Evolutionary conservation across 805 yeast species (phyloP).

Genomic region (Candida tallmaniae): DNA sequence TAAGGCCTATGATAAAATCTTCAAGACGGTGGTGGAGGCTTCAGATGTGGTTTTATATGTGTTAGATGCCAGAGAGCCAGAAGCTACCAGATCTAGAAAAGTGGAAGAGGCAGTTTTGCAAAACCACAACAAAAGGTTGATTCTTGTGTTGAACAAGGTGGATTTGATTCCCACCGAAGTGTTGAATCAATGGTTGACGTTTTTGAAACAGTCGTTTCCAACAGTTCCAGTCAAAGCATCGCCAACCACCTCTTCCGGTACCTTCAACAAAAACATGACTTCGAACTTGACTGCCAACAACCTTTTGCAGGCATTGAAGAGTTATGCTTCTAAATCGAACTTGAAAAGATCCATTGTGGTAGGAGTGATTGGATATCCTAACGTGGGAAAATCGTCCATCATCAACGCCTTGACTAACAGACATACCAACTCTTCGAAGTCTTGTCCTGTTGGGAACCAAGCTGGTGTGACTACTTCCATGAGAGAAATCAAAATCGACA

Average conservation of each 20-base stretch:
- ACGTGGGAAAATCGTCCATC: constrained; percentile 92
- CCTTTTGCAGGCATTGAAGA: constrained; percentile 74
- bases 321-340: constrained; percentile 78
- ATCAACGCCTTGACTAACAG: constrained; percentile 84
- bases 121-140: constrained; percentile 76
- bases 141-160: constrained; percentile 83
- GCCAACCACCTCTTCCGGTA: constrained; percentile 63
- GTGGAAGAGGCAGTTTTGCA: constrained; percentile 87
- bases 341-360: constrained; percentile 86
- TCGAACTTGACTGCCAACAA: constrained; percentile 67
- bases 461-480: constrained; percentile 95
- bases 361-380: constrained; percentile 97
- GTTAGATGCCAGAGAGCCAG: constrained; percentile 97
- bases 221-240: constrained; percentile 86
- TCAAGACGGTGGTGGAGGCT: constrained; percentile 88
- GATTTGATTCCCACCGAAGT: constrained; percentile 87
- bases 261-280: constrained; percentile 70
- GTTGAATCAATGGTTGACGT: constrained; percentile 77
- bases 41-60: constrained; percentile 90
- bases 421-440: constrained; percentile 59
- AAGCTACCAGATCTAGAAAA: constrained; percentile 84
- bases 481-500: constrained; percentile 89
- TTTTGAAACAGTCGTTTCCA: constrained; percentile 80
- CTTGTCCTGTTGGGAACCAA: constrained; percentile 95
- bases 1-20: constrained; percentile 90